Evolutionary conservation across 345 rosid species (phyloP), one percentile per base, ranked within the genome.

Genomic region (Heritiera fomes): DNA sequence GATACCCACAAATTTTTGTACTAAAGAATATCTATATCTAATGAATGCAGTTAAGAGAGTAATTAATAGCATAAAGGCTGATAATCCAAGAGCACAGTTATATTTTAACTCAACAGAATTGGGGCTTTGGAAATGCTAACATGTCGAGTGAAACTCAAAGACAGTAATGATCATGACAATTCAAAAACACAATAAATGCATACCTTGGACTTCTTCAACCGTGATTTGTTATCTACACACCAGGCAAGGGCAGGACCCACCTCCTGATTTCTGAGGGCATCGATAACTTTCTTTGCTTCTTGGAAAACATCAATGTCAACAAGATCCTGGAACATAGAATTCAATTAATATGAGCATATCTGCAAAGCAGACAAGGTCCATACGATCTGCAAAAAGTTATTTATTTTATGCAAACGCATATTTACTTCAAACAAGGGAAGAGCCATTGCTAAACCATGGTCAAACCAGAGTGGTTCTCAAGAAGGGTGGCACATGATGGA

Each of bases 141-240:
- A 38, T 30, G 55, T 55, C 18, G 55, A 17, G 63, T 1, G 18
- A n/a, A 55, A 55, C 28, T 14, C 41, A 17, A 17, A 53, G 75
- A 52, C 32, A 38, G 7, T 1, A 73, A 38, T 7, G n/a, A 3
- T 38, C 61, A 32, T 7, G 46, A 32, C 2, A 46, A 62, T 14
- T 14, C 5, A 63, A 41, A 64, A 18, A 34, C 60, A 59, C 40
- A 23, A 59, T 12, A 38, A 64, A 28, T 60, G 60, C 40, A 38
- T 78, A 94, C 99, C 97, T 96, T 96, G 38, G 95, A 90, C 84
- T 96, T 96, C 86, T 91, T 96, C 93, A 96, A 85, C 84, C 94
- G 87, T 23, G 97, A 88, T 81, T 89, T 96, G 82, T 94, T 94
- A 66, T 96, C 99, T 72, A 90, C 85, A 80, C 99, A 96, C 99